Evolutionary conservation across 2,329 filamentous ascomycete species (phyloP).

Genomic region (Xylaria sp.): DNA sequence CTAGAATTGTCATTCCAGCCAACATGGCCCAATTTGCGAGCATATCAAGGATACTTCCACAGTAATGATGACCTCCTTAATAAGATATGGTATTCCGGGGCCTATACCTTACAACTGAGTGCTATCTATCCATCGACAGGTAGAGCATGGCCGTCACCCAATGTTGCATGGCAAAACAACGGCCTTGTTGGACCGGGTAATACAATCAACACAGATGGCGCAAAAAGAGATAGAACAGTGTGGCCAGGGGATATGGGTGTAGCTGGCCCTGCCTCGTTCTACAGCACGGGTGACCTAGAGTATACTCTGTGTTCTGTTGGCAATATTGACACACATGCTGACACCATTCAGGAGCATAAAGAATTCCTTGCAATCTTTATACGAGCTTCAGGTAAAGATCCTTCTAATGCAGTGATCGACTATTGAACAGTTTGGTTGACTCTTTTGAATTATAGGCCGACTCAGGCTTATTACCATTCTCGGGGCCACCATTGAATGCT

Average conservation of each 20-base stretch:
- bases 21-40: slow-evolving; percentile 43
- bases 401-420: neutral
- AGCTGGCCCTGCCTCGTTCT: slow-evolving; percentile 43
- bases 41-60: slow-evolving; percentile 50
- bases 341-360: slow-evolving; percentile 35
- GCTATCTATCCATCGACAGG: slow-evolving; percentile 27
- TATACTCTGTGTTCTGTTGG: slow-evolving; percentile 9
- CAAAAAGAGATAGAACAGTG: slow-evolving; percentile 50
- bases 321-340: slow-evolving; percentile 4
- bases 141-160: slow-evolving; percentile 28
- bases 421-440: neutral
- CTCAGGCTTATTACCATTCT: slow-evolving; percentile 26
- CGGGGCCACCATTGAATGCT: slow-evolving; percentile 25
- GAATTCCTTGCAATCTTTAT: slow-evolving; percentile 39
- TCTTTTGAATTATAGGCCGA: slow-evolving; percentile 8
- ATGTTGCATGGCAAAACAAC: slow-evolving; percentile 27
- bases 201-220: slow-evolving; percentile 40
- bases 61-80: slow-evolving; percentile 47
- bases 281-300: slow-evolving; percentile 44
- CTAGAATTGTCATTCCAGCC: slow-evolving; percentile 30
- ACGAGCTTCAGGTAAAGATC: slow-evolving; percentile 30
- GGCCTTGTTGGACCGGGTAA: slow-evolving; percentile 28
- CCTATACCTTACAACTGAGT: slow-evolving; percentile 44
- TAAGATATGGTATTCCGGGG: slow-evolving; percentile 51
- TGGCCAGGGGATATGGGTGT: slow-evolving; percentile 56